These are phyloP conservation scores for Tribonema minus DNA, from an alignment of 108 stramenopile species.

Conservation along the genomic window DNA sequence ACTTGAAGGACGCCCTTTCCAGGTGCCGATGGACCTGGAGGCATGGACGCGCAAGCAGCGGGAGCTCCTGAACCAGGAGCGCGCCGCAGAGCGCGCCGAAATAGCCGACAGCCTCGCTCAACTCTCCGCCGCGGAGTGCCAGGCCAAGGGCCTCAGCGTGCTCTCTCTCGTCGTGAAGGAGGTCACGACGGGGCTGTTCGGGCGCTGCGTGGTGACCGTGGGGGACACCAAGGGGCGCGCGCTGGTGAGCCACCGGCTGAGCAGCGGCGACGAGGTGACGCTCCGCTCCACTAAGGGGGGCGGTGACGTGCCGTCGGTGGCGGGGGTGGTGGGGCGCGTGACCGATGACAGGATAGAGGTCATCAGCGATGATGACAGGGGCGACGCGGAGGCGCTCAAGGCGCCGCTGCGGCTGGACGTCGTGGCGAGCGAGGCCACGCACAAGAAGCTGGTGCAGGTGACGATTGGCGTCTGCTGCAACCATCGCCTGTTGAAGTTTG, in stretches of 20 bases:
- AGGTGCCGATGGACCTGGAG: neutral
- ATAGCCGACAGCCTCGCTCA: conserved; percentile 36
- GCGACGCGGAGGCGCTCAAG: conserved; percentile 17
- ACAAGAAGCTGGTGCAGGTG: conserved; percentile 42
- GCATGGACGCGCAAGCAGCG: conserved; percentile 27
- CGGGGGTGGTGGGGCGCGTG: conserved; percentile 32
- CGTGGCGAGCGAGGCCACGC: conserved; percentile 47
- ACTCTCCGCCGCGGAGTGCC: conserved; percentile 39
- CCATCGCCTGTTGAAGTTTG: neutral
- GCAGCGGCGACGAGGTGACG: conserved; percentile 38
- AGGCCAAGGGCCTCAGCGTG: conserved; percentile 37
- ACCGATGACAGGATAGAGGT: conserved; percentile 31
- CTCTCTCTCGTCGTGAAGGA: conserved; percentile 24
- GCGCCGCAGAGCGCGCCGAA: conserved; percentile 31
- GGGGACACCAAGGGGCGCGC: conserved; percentile 33
- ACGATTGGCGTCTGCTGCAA: neutral
- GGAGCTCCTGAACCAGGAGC: conserved; percentile 24
- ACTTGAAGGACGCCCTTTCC: no score
- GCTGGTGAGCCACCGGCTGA: conserved; percentile 28
- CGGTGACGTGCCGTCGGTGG: neutral
- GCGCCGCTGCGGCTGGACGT: conserved; percentile 42
- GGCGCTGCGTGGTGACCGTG: conserved; percentile 22
- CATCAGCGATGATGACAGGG: conserved; percentile 13
- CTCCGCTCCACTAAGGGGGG: conserved; percentile 40
- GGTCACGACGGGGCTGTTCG: conserved; percentile 38